Base-by-base conservation (phyloP, 2,329 filamentous ascomycete genomes). In the Byssoonygena ceratinophila region DNA sequence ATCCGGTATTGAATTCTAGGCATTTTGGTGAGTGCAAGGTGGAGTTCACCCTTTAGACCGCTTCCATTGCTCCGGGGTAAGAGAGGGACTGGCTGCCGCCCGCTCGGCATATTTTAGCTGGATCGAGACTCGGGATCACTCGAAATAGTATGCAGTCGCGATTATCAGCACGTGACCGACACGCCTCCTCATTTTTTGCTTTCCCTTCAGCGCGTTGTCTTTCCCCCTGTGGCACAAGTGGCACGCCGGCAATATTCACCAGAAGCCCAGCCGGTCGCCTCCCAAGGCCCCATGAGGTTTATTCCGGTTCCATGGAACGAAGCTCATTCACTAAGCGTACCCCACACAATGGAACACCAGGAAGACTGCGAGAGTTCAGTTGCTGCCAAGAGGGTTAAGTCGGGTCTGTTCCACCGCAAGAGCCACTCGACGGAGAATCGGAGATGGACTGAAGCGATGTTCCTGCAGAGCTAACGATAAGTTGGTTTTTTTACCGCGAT, bases 101-200 rank as follows among this genome's bases (percentile, higher is more conserved):
- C n/a, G 34, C 14, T 18, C 16, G 34, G 34, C 14, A 18, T 12
- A 5, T n/a, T n/a, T n/a, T n/a, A n/a, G 34, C 34, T 37, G 34
- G 34, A 23, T 2, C n/a, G 7, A 37, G 4, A 18, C 14, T 39
- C 36, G n/a, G 11, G n/a, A 27, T 27, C 11, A n/a, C n/a, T 22
- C 20, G 40, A 27, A 22, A 29, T 12, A 4, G n/a, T n/a, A 46
- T 25, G 29, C 45, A 22, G n/a, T 47, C 45, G 45, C 45, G 45
- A 16, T 47, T 47, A 47, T 47, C 45, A 31, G 29, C 45, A 47
- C 45, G 45, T 47, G 45, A 47, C n/a, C 16, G 4, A 20, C 12
- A 6, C 16, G n/a, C 4, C 16, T 11, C 5, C 14, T 23, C 16
- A 16, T 16, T 12, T 20, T 20, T 39, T n/a, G n/a, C n/a, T n/a